Evolutionary conservation across 1,284 basidiomycete genomes (phyloP).

Genomic region (Rhodotorula glutinis): DNA sequence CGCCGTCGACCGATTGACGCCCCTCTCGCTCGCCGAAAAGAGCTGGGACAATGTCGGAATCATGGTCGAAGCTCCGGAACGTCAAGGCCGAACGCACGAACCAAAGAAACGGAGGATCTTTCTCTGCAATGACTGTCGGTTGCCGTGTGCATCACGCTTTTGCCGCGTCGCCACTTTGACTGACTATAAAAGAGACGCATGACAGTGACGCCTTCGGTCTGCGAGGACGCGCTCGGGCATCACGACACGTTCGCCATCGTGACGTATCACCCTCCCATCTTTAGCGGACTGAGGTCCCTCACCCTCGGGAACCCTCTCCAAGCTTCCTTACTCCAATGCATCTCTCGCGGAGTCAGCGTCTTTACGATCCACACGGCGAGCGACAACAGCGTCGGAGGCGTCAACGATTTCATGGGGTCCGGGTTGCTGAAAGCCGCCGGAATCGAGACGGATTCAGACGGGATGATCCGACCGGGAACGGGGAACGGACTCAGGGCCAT

Average conservation of each 20-base stretch:
- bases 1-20: slow-evolving; percentile 24
- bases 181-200: neutral
- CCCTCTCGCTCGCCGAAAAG: slow-evolving; percentile 34
- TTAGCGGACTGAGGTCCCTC: slow-evolving; percentile 36
- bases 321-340: slow-evolving; percentile 24
- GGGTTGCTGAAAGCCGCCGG: slow-evolving; percentile 8
- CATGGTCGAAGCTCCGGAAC: slow-evolving; percentile 34
- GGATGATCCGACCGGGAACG: slow-evolving; percentile 9
- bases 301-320: slow-evolving; percentile 26
- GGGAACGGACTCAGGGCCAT: slow-evolving; percentile 18
- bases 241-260: slow-evolving; percentile 28
- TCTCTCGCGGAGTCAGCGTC: slow-evolving; percentile 27
- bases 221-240: slow-evolving; percentile 20
- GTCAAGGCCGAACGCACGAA: neutral
- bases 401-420: slow-evolving; percentile 34
- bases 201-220: slow-evolving; percentile 33
- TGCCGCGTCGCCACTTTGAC: no score
- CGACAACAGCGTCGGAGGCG: slow-evolving; percentile 29
- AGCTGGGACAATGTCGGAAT: slow-evolving; percentile 40
- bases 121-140: slow-evolving; percentile 37
- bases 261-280: slow-evolving; percentile 41
- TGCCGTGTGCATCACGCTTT: no score
- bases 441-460: neutral
- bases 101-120: slow-evolving; percentile 4
- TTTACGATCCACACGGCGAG: slow-evolving; percentile 38